Evolutionary conservation across 306 rosid species (phyloP), one percentile per base, ranked within the genome.

Genomic region (Inga laurina): DNA sequence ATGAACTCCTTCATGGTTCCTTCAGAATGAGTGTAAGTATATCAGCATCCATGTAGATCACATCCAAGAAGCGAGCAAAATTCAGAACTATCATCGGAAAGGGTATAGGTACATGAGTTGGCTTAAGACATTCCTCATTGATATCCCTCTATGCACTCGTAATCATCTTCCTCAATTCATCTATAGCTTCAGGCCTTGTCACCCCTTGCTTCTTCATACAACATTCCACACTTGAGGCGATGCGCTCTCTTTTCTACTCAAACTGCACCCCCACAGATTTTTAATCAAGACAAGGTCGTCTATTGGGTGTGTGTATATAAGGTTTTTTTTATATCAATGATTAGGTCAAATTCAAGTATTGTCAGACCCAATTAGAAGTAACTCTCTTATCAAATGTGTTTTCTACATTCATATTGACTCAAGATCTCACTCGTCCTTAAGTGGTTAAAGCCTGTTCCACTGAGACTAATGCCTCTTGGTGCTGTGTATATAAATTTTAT

Each of bases 191-290:
- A 66, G 77, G 75, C 2, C 78, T 78, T 22, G 72, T 21, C 1
- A 49, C 69, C n/a, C 75, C 78, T 0, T 78, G 54, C 2, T 85
- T 34, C 46, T 3, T 46, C 83, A 66, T 82, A 71, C 56, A 78
- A 18, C 88, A 85, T 41, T 82, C 83, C 10, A 76, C 67, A 0
- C 51, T 7, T 3, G 81, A 84, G 0, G 49, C 72, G 1, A 37
- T 9, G 34, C 73, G 81, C 0, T 41, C 76, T 80, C 77, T 64
- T 52, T 84, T 35, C 22, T 52, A 41, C 49, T 82, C 81, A 66
- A 51, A 52, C 85, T 75, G 74, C 27, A 68, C 34, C 6, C 15
- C 24, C 34, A 61, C 4, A 22, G 14, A 21, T n/a, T 59, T 9
- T 59, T 51, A 51, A 12, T 45, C 14, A 45, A 10, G 16, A 48